These are phyloP conservation scores for Phytopythium mirpurense DNA, from an alignment of 352 stramenopile species.

Conservation along the genomic window DNA sequence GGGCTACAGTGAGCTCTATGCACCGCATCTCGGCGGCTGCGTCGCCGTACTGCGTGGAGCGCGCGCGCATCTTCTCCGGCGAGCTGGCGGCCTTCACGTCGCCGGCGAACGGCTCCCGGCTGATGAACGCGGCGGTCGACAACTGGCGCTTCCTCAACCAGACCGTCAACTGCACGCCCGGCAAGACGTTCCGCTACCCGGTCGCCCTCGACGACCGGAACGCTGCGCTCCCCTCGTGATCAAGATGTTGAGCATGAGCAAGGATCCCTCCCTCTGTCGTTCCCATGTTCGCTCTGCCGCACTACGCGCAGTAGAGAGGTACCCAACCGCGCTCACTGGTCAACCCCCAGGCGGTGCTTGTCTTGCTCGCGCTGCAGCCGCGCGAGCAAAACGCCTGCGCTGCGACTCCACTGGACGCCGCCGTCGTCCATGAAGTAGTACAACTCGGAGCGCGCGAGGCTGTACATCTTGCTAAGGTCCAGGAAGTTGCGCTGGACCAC, in stretches of 20 bases:
- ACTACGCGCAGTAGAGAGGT: too few relatives aligned
- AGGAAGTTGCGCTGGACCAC: constrained; percentile 54
- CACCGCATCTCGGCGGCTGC: constrained; percentile 12
- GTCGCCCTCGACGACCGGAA: not conserved
- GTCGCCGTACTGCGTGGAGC: constrained; percentile 2
- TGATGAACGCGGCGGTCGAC: not conserved
- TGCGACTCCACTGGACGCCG: constrained; percentile 25
- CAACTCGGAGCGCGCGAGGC: constrained; percentile 53
- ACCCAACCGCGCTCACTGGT: too few relatives aligned
- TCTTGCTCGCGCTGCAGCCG: constrained; percentile 36
- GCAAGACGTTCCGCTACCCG: not conserved
- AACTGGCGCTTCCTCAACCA: constrained; percentile 2
- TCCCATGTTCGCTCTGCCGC: too few relatives aligned
- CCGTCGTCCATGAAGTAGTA: constrained; percentile 62
- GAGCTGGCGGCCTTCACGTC: not conserved
- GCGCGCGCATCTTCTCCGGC: not conserved
- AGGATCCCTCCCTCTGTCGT: too few relatives aligned
- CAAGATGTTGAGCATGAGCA: too few relatives aligned
- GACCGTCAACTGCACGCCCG: not conserved
- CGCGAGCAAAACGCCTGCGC: constrained; percentile 32
- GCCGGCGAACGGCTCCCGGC: not conserved
- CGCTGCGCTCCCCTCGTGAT: too few relatives aligned
- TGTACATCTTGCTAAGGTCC: constrained; percentile 75
- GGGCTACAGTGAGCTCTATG: constrained; percentile 5
- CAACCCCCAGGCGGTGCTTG: constrained; percentile 2